Evolutionary conservation across 768 basidiomycete genomes (phyloP).

Genomic region (Scleroderma citrinum): DNA sequence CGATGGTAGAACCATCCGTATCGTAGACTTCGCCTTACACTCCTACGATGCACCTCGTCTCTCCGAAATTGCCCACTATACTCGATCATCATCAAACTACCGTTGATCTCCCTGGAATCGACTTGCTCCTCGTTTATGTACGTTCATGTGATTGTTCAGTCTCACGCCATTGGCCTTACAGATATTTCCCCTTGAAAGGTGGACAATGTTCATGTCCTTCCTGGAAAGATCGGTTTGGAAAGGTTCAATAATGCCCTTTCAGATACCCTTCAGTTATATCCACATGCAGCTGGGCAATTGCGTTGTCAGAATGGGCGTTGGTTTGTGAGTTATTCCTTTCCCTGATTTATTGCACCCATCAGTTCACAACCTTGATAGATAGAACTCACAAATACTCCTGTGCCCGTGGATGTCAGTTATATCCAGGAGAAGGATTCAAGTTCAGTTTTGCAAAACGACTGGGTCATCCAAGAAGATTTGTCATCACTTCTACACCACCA

Average conservation of each 20-base stretch:
- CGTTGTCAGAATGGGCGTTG: neutral
- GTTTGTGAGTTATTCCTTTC: neutral
- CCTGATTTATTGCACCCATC: neutral
- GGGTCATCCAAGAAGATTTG: slow-evolving; percentile 5
- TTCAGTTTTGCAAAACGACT: slow-evolving; percentile 4
- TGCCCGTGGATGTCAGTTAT: neutral
- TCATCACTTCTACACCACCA: neutral
- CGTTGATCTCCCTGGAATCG: neutral
- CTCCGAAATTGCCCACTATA: neutral
- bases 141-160: neutral
- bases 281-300: slow-evolving; percentile 6
- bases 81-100: neutral
- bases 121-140: neutral
- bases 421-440: neutral
- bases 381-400: neutral
- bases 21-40: too few relatives aligned
- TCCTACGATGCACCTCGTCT: neutral
- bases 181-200: neutral
- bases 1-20: too few relatives aligned
- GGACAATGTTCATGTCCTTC: slow-evolving; percentile 5
- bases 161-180: neutral
- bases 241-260: slow-evolving; percentile 4
- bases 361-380: neutral
- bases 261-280: slow-evolving; percentile 5
- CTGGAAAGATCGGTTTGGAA: neutral